A percentile compares a stretch with the other conserved stretches of the same genome.
Conservation (phyloP, 352 stramenopile species). For the Thalassiosira exigua region DNA sequence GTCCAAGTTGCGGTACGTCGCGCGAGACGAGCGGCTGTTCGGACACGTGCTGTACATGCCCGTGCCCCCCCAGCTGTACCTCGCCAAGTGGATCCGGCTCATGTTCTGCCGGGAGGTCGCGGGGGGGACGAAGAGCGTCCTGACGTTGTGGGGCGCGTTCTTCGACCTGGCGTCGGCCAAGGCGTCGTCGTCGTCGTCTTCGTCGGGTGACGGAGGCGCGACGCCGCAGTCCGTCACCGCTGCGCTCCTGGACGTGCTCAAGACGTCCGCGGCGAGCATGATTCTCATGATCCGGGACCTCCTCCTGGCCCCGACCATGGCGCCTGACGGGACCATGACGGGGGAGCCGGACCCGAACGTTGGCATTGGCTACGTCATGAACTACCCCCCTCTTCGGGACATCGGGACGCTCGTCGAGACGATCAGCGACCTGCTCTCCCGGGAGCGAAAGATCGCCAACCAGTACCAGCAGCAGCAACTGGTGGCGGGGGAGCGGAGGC, state of each 20-base stretch:
- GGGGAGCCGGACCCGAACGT: slow-evolving; percentile 51
- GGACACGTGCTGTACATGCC: slow-evolving; percentile 42
- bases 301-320: slow-evolving; percentile 51
- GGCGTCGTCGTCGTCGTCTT: slow-evolving; percentile 1
- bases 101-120: slow-evolving; percentile 86
- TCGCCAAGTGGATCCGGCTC: slow-evolving; percentile 85
- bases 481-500: slow-evolving; percentile 18
- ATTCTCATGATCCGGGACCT: slow-evolving; percentile 65
- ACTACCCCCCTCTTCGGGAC: slow-evolving; percentile 70
- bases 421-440: slow-evolving; percentile 34
- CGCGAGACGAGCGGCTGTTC: slow-evolving; percentile 39
- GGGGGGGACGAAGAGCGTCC: slow-evolving; percentile 67
- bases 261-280: slow-evolving; percentile 62
- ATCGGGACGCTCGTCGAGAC: slow-evolving; percentile 51
- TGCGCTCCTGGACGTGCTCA: slow-evolving; percentile 68
- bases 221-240: slow-evolving; percentile 28
- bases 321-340: slow-evolving; percentile 35
- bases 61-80: slow-evolving; percentile 84
- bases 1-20: slow-evolving; percentile 62
- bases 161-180: slow-evolving; percentile 65
- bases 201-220: too few species aligned
- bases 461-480: neutral
- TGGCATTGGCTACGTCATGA: slow-evolving; percentile 75
- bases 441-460: slow-evolving; percentile 25
- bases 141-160: slow-evolving; percentile 86